These are phyloP conservation scores for Huiozyma sinensis DNA, from an alignment of 805 yeast species.

Conservation along the genomic window DNA sequence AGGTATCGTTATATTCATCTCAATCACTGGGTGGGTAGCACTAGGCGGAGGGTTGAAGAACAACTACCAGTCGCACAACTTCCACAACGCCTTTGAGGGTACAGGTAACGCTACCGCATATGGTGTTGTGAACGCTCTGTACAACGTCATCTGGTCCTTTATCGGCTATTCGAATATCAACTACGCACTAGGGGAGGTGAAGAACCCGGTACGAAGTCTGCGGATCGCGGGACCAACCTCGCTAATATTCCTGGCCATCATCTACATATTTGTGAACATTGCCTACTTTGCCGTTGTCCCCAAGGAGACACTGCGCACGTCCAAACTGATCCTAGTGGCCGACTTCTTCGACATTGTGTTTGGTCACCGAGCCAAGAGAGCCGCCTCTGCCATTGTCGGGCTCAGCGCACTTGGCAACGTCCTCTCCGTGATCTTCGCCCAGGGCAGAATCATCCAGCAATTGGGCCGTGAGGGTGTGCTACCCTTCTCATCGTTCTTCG, in stretches of 20 bases:
- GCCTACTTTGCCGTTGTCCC: slow-evolving; percentile 79
- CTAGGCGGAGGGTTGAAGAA: slow-evolving; percentile 56
- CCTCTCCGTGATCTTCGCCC: slow-evolving; percentile 69
- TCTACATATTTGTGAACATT: slow-evolving; percentile 66
- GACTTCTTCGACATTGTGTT: slow-evolving; percentile 62
- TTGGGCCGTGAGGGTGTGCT: slow-evolving; percentile 72
- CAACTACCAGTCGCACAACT: slow-evolving; percentile 46
- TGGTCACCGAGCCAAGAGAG: slow-evolving; percentile 56
- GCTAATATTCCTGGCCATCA: slow-evolving; percentile 43
- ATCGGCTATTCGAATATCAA: slow-evolving; percentile 76
- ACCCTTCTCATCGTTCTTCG: slow-evolving; percentile 63
- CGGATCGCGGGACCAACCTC: slow-evolving; percentile 68
- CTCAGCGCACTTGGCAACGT: slow-evolving; percentile 75
- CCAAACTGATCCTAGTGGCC: slow-evolving; percentile 67
- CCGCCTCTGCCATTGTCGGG: slow-evolving; percentile 70
- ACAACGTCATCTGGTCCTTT: slow-evolving; percentile 76
- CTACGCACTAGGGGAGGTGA: slow-evolving; percentile 70
- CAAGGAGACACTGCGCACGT: slow-evolving; percentile 42
- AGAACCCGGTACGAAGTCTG: slow-evolving; percentile 58
- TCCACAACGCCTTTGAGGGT: slow-evolving; percentile 47
- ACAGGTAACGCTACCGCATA: slow-evolving; percentile 42
- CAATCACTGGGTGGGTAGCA: slow-evolving; percentile 78
- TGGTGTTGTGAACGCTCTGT: slow-evolving; percentile 63
- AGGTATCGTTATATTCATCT: slow-evolving; percentile 53
- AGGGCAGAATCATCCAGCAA: slow-evolving; percentile 70